Conservation (phyloP, 441 rosid genomes). For the Populus trichocarpa region DNA sequence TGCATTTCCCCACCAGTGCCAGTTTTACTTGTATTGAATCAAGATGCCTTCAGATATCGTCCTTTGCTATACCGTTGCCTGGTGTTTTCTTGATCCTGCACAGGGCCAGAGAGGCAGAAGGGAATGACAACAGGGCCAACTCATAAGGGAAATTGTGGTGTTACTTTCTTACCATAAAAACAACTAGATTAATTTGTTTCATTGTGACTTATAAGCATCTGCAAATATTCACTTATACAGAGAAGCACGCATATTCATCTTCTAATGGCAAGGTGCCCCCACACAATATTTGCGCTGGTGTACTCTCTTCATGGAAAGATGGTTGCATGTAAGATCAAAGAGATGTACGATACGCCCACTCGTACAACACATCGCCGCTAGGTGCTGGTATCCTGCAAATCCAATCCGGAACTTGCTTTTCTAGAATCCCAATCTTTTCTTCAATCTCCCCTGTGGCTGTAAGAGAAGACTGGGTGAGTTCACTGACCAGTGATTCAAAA, state of each 20-base stretch:
- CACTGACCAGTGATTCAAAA: not conserved
- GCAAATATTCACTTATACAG: not conserved
- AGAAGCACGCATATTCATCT: not conserved
- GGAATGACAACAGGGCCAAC: not conserved
- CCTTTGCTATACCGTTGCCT: slow-evolving; percentile 19
- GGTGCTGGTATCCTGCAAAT: slow-evolving; percentile 29
- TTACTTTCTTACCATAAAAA: too few species aligned
- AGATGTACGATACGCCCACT: slow-evolving; percentile 16
- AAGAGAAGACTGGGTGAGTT: slow-evolving; percentile 1
- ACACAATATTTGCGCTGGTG: not conserved
- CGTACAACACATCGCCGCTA: slow-evolving; percentile 38
- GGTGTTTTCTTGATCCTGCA: slow-evolving; percentile 36
- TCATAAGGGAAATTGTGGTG: not conserved
- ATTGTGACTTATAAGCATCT: not conserved
- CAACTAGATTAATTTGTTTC: not conserved
- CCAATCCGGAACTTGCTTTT: slow-evolving; percentile 50
- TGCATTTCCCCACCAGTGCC: not conserved
- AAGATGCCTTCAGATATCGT: not conserved
- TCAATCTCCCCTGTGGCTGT: slow-evolving; percentile 39
- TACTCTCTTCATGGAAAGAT: not conserved
- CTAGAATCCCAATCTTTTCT: slow-evolving; percentile 48
- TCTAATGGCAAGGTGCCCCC: not conserved
- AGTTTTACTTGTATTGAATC: not conserved
- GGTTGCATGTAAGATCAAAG: not conserved
- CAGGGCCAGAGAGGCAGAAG: not conserved